Evolutionary conservation across 768 basidiomycete species (phyloP).

Genomic region (Trametes meyenii): DNA sequence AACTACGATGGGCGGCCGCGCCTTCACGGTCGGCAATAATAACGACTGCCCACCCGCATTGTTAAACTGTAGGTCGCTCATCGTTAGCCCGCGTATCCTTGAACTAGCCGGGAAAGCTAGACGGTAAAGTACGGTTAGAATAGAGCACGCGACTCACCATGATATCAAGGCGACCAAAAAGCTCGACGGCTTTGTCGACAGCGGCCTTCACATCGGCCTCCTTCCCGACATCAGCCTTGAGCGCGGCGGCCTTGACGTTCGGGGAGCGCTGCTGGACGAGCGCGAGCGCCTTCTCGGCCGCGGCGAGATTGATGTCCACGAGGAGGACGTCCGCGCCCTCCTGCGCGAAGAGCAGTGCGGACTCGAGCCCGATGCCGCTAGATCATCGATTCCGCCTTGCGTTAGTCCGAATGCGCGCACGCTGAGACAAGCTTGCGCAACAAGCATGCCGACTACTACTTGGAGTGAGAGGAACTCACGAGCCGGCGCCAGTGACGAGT

Average conservation of each 20-base stretch:
- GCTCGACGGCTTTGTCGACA: constrained; percentile 76
- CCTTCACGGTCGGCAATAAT: too few relatives aligned
- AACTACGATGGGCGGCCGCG: too few relatives aligned
- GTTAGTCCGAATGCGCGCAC: neutral
- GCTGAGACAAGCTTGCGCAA: too few relatives aligned
- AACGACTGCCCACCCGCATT: constrained; percentile 72
- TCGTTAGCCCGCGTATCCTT: neutral
- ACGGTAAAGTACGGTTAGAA: neutral
- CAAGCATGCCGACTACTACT: neutral
- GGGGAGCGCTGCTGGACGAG: constrained; percentile 69
- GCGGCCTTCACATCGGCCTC: constrained; percentile 84
- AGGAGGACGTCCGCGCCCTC: constrained; percentile 93
- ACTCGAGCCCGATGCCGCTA: constrained; percentile 96
- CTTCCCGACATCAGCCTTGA: constrained; percentile 86
- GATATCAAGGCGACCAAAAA: constrained; percentile 93
- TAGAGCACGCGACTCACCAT: constrained; percentile 61
- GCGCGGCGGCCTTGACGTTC: constrained; percentile 65
- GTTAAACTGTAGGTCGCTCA: constrained; percentile 67
- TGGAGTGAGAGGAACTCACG: constrained; percentile 38
- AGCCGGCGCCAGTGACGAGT: constrained; percentile 57
- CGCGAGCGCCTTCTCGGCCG: constrained; percentile 67
- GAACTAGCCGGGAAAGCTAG: too few relatives aligned
- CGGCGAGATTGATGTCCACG: constrained; percentile 82
- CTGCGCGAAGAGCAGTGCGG: constrained; percentile 90
- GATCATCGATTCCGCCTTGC: neutral